Evolutionary conservation across 2,329 filamentous ascomycete species (phyloP).

Genomic region (Neonectria neomacrospora): DNA sequence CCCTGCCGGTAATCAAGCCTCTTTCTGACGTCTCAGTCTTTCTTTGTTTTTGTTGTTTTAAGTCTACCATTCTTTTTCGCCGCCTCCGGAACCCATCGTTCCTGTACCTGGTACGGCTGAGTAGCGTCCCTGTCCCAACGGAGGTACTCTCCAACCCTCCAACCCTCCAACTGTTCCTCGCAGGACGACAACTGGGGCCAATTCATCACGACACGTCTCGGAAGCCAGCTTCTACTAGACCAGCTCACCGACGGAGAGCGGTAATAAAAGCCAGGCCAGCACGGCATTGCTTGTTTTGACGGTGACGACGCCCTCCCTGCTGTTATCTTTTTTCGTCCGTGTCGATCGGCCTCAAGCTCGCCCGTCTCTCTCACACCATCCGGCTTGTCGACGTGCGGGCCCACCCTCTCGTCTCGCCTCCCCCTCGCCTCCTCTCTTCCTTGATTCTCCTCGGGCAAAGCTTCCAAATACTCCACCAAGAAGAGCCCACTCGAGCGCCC

Average conservation of each 20-base stretch:
- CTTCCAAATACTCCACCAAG: constrained; percentile 37
- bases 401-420: constrained; percentile 17
- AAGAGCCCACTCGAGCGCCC: constrained; percentile 17
- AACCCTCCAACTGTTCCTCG: neutral
- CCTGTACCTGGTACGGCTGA: constrained; percentile 2
- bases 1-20: neutral
- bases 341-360: constrained; percentile 10
- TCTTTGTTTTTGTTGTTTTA: constrained; percentile 1
- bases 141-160: neutral
- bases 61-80: constrained; percentile 1
- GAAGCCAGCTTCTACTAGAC: neutral
- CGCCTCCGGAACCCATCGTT: neutral
- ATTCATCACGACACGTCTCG: constrained; percentile 4
- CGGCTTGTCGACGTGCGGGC: constrained; percentile 16
- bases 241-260: neutral
- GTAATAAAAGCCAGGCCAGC: constrained; percentile 6
- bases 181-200: neutral
- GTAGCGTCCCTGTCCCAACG: neutral
- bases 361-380: constrained; percentile 15
- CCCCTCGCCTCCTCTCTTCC: constrained; percentile 28
- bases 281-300: constrained; percentile 9
- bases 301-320: constrained; percentile 3
- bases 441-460: constrained; percentile 39
- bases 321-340: neutral
- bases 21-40: neutral